phyloP scores from a whole-genome alignment of 2,329 filamentous ascomycete genomes.

The Colletotrichum camelliae region DNA sequence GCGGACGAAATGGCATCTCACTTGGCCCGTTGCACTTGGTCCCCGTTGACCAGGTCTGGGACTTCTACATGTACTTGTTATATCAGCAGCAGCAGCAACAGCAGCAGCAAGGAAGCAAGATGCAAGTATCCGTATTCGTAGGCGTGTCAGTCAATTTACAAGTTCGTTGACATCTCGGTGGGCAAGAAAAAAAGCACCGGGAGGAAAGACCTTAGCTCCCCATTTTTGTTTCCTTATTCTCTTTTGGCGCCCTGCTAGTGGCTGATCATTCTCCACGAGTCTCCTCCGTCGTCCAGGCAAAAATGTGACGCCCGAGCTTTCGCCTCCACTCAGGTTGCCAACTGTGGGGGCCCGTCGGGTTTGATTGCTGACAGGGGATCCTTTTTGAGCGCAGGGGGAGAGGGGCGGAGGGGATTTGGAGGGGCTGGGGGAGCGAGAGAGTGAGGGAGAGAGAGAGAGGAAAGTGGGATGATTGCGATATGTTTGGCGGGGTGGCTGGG shows the following conservation, averaged over 20 bases:
- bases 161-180: background rate
- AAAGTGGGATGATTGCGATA: background rate
- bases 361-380: background rate
- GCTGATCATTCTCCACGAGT: slow-evolving; percentile 12
- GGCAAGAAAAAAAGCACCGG: background rate
- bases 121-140: background rate
- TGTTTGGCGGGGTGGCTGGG: slow-evolving; percentile 13
- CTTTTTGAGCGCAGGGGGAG: background rate
- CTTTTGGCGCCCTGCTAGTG: slow-evolving; percentile 4
- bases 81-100: background rate
- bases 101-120: background rate
- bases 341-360: slow-evolving; percentile 1
- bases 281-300: slow-evolving; percentile 20
- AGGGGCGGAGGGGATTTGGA: background rate
- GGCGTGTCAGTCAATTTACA: background rate
- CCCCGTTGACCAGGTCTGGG: background rate
- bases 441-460: background rate
- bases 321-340: background rate
- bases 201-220: background rate
- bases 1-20: background rate
- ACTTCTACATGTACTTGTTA: background rate
- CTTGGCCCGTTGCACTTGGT: background rate
- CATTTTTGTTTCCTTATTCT: background rate
- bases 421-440: background rate
- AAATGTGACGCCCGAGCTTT: slow-evolving; percentile 7